Conservation (phyloP, 31 red algal species). For the Odonthalia washingtoniensis region DNA sequence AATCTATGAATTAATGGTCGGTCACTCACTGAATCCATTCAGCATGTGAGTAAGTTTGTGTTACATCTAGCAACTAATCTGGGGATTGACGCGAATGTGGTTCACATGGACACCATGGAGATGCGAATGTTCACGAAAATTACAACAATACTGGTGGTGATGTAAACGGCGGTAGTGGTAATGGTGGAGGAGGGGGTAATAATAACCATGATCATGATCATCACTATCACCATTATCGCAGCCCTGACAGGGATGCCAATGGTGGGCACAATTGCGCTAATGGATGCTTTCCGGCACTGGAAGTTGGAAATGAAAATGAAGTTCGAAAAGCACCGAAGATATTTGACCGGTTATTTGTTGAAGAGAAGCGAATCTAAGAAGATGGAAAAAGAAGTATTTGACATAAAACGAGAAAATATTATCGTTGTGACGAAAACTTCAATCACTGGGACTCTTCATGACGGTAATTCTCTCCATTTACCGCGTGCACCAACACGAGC, state of each 20-base stretch:
- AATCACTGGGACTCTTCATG: slow-evolving; percentile 61
- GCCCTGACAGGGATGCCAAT: too few relatives aligned
- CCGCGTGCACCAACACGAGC: slow-evolving; percentile 61
- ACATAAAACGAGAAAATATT: slow-evolving; percentile 58
- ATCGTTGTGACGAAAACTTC: slow-evolving; percentile 61
- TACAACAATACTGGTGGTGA: slow-evolving; percentile 32
- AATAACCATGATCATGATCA: slow-evolving; percentile 24
- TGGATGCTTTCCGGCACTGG: too few relatives aligned
- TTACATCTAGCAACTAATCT: too few relatives aligned
- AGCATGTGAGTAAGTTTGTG: slow-evolving; percentile 88
- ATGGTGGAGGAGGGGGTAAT: background rate
- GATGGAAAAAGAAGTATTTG: slow-evolving; percentile 65
- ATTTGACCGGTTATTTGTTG: slow-evolving; percentile 64
- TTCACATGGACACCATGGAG: too few relatives aligned
- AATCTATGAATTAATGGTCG: slow-evolving; percentile 86
- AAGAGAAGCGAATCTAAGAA: slow-evolving; percentile 81
- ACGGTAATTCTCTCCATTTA: slow-evolving; percentile 76
- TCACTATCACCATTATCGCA: background rate
- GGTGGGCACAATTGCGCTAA: too few relatives aligned
- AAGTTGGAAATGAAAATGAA: slow-evolving; percentile 81
- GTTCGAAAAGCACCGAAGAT: slow-evolving; percentile 84
- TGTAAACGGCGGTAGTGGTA: slow-evolving; percentile 26
- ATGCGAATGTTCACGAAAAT: background rate
- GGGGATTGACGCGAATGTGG: too few relatives aligned
- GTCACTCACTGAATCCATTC: slow-evolving; percentile 91